phyloP scores from a whole-genome alignment of 202 grass and related monocot species.

The Setaria viridis region DNA sequence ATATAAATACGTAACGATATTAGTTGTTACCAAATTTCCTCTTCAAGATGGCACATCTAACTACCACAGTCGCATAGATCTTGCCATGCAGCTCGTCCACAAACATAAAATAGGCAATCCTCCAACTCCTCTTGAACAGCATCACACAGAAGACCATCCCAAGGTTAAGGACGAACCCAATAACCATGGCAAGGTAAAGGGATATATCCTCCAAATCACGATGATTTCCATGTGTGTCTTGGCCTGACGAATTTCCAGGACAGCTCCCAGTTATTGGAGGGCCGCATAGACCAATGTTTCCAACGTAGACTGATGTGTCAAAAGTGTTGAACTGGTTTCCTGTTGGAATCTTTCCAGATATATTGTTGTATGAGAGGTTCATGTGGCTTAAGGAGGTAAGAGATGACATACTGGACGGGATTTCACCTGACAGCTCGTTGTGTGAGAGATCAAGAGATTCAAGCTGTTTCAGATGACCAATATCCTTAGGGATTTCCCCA shows the following conservation, averaged over 20 bases:
- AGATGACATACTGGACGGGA: constrained; percentile 39
- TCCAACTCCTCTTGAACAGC: constrained; percentile 35
- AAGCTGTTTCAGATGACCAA: constrained; percentile 30
- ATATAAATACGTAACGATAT: neutral
- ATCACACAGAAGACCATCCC: constrained; percentile 35
- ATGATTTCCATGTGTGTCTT: neutral
- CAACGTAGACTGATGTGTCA: constrained; percentile 34
- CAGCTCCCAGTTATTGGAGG: constrained; percentile 21
- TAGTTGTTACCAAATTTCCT: constrained; percentile 3
- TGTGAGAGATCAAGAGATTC: constrained; percentile 51
- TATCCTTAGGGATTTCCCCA: constrained; percentile 38
- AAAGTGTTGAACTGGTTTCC: constrained; percentile 32
- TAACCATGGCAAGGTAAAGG: constrained; percentile 2
- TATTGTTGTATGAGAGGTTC: constrained; percentile 54
- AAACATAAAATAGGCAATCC: constrained; percentile 16
- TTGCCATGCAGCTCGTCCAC: constrained; percentile 24
- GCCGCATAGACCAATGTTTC: constrained; percentile 52
- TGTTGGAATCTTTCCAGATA: constrained; percentile 54
- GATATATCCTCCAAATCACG: neutral
- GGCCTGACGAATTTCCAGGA: neutral
- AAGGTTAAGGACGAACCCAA: constrained; percentile 23
- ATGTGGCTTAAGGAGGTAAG: constrained; percentile 11
- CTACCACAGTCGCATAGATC: constrained; percentile 6
- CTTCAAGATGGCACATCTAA: constrained; percentile 22
- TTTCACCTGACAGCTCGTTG: constrained; percentile 54